phyloP scores from a whole-genome alignment of 2,329 filamentous ascomycete species.

The Sphaerulina vaccinii region DNA sequence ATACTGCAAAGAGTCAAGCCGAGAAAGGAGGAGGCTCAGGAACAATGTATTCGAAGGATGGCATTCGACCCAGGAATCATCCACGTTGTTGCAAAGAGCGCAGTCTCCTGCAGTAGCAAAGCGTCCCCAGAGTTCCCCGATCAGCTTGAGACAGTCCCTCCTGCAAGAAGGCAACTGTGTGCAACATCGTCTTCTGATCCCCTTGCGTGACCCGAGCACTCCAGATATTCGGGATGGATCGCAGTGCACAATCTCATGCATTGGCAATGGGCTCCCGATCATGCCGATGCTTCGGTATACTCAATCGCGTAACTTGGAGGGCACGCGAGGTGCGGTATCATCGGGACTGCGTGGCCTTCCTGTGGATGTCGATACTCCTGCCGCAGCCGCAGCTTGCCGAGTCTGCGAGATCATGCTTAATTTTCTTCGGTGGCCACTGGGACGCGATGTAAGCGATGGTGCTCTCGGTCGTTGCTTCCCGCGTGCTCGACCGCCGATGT shows the following conservation, averaged over 20 bases:
- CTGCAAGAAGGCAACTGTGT: slow-evolving; percentile 9
- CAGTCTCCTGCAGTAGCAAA: slow-evolving; percentile 12
- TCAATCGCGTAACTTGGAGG: slow-evolving; percentile 17
- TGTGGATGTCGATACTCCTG: slow-evolving; percentile 28
- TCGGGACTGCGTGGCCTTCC: slow-evolving; percentile 25
- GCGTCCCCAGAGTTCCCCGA: background rate
- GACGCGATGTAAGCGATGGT: slow-evolving; percentile 60
- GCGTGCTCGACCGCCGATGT: slow-evolving; percentile 60
- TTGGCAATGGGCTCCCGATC: background rate
- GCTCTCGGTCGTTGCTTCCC: slow-evolving; percentile 60
- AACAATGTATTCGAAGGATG: background rate
- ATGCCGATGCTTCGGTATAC: background rate
- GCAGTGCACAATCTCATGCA: background rate
- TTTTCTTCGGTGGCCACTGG: slow-evolving; percentile 49
- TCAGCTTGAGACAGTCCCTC: background rate
- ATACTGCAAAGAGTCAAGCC: too few species aligned
- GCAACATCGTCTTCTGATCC: background rate
- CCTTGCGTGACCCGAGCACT: background rate
- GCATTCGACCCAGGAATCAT: background rate
- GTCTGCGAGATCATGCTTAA: slow-evolving; percentile 43
- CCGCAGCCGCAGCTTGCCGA: slow-evolving; percentile 20
- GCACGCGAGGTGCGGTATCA: slow-evolving; percentile 14
- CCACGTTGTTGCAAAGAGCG: background rate
- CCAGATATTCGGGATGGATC: background rate
- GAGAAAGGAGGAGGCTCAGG: background rate